Evolutionary conservation across 1,284 basidiomycete genomes (phyloP).

Genomic region (Fomitopsis palustris): DNA sequence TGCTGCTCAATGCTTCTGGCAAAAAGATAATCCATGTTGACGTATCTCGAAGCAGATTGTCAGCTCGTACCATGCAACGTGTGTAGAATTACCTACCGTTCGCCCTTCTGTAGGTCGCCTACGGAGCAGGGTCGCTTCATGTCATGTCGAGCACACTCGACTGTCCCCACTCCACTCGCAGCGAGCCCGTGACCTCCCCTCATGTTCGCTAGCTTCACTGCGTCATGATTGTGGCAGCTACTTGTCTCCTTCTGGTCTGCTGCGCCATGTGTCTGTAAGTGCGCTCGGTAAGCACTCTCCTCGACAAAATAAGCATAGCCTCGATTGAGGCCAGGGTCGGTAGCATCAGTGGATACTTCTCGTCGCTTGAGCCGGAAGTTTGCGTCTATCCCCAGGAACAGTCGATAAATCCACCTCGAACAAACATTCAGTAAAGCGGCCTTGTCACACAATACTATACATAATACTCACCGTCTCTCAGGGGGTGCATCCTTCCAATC

Average conservation of each 20-base stretch:
- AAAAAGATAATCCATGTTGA: slow-evolving; percentile 18
- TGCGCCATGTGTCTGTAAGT: not conserved
- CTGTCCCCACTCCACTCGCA: slow-evolving; percentile 6
- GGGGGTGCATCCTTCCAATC: slow-evolving; percentile 18
- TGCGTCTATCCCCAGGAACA: no score
- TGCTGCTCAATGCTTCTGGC: not conserved
- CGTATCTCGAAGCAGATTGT: no score
- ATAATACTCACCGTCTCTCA: slow-evolving; percentile 4
- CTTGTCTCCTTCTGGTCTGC: not conserved
- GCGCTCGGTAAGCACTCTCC: slow-evolving; percentile 13
- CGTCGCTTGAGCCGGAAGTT: slow-evolving; percentile 28
- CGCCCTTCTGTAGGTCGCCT: slow-evolving; percentile 24
- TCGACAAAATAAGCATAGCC: slow-evolving; percentile 29
- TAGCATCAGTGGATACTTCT: slow-evolving; percentile 12
- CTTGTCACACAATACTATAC: no score
- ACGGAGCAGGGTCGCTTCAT: slow-evolving; percentile 19
- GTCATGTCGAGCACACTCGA: slow-evolving; percentile 17
- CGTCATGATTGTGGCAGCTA: slow-evolving; percentile 13
- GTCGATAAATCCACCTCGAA: slow-evolving; percentile 24
- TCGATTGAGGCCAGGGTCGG: slow-evolving; percentile 21
- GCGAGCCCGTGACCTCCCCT: slow-evolving; percentile 1
- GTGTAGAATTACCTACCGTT: slow-evolving; percentile 21
- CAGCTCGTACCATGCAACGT: no score
- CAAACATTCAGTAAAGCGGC: no score
- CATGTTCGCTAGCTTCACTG: slow-evolving; percentile 8